These are phyloP conservation scores for Seiridium unicorne DNA, from an alignment of 2,329 filamentous ascomycete species.

Conservation along the genomic window DNA sequence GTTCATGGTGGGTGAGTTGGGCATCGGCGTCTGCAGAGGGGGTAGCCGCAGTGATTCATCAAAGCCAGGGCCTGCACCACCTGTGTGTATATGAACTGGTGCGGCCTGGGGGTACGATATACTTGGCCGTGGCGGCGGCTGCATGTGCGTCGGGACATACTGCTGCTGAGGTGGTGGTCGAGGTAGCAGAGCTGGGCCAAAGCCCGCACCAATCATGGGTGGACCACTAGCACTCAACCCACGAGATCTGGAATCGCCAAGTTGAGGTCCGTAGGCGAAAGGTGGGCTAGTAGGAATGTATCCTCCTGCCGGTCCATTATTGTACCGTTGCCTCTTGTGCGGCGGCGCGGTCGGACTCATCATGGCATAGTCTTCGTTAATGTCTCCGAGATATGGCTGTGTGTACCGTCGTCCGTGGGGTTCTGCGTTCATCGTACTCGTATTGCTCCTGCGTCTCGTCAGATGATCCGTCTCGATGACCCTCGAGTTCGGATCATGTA, in stretches of 20 bases:
- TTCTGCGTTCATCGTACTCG: constrained; percentile 42
- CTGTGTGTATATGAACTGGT: background rate
- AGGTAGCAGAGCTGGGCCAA: constrained; percentile 25
- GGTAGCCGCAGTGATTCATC: constrained; percentile 54
- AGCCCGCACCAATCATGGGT: constrained; percentile 22
- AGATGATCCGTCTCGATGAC: constrained; percentile 26
- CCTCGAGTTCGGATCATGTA: constrained; percentile 19
- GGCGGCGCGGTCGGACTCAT: constrained; percentile 29
- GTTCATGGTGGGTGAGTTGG: constrained; percentile 22
- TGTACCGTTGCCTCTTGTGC: constrained; percentile 30
- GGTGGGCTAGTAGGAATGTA: constrained; percentile 39
- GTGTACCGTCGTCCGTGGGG: constrained; percentile 62
- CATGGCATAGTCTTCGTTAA: constrained; percentile 31
- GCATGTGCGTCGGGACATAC: constrained; percentile 10
- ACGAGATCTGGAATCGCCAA: constrained; percentile 24
- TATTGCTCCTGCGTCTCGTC: constrained; percentile 25
- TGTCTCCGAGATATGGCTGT: constrained; percentile 40
- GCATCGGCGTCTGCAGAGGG: constrained; percentile 46
- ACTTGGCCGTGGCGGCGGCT: constrained; percentile 44
- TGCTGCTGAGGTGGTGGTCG: constrained; percentile 12
- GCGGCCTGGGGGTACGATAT: constrained; percentile 30
- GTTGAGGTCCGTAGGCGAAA: constrained; percentile 23
- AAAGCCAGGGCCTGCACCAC: constrained; percentile 31
- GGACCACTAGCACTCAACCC: constrained; percentile 25
- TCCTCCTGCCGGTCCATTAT: constrained; percentile 21